A percentile compares a stretch with the other conserved stretches of the same genome.
Conservation (phyloP, 228 moss, liverwort and hornwort genomes). For the Sphagnum fallax region DNA sequence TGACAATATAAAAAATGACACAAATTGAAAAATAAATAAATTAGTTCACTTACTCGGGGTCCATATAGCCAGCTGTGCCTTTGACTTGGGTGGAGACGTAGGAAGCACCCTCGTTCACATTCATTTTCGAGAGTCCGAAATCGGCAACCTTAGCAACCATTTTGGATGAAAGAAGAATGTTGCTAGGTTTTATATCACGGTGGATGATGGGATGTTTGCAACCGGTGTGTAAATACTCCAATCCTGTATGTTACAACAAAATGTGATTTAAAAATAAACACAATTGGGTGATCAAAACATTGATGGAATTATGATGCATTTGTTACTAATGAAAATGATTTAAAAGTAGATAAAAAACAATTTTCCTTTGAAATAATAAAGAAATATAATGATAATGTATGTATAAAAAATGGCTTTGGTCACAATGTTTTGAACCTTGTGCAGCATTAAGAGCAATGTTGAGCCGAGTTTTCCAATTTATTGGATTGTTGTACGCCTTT, state of each 20-base stretch:
- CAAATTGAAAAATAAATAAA: background rate
- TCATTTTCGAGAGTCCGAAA: conserved; percentile 80
- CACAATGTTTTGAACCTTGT: conserved; percentile 7
- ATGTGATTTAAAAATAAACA: conserved; percentile 31
- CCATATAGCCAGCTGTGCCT: conserved; percentile 9
- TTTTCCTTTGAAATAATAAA: background rate
- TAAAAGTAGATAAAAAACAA: too few species aligned
- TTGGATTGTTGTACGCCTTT: conserved; percentile 7
- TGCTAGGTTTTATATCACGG: conserved; percentile 78
- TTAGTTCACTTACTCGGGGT: conserved; percentile 6
- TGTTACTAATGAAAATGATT: background rate
- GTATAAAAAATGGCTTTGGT: background rate
- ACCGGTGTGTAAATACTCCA: conserved; percentile 23
- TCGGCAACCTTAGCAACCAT: conserved; percentile 94
- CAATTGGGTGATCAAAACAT: background rate
- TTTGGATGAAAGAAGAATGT: conserved; percentile 68
- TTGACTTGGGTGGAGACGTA: conserved; percentile 6
- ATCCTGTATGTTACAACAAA: conserved; percentile 9
- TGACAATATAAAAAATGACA: too few species aligned
- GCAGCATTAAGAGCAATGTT: conserved; percentile 19
- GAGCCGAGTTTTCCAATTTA: conserved; percentile 22
- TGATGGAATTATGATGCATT: background rate
- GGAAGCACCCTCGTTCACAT: conserved; percentile 18
- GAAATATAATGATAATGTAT: background rate
- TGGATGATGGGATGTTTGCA: conserved; percentile 57